These are phyloP conservation scores for Angomonas deanei DNA, from an alignment of 208 protist species.

Conservation along the genomic window DNA sequence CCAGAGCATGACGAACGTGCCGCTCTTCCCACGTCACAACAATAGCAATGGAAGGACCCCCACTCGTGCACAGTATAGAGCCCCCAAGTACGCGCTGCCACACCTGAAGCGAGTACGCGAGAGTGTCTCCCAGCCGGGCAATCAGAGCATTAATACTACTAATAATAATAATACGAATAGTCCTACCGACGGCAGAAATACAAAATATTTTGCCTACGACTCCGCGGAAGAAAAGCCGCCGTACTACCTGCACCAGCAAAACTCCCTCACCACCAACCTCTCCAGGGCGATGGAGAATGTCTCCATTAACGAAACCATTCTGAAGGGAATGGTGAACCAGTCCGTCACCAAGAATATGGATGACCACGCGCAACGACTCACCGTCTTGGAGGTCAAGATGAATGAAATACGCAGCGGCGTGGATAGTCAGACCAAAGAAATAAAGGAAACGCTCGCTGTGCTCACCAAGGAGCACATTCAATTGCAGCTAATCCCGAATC, in stretches of 20 bases:
- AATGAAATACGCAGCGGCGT: not conserved
- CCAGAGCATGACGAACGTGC: not conserved
- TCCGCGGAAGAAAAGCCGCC: too few relatives aligned
- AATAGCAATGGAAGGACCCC: too few relatives aligned
- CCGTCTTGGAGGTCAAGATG: not conserved
- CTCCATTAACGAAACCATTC: not conserved
- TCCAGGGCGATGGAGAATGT: not conserved
- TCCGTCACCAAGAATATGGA: not conserved
- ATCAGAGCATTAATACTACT: too few relatives aligned
- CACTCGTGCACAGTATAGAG: not conserved
- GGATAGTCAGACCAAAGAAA: not conserved
- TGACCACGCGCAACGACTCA: not conserved
- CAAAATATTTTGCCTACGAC: too few relatives aligned
- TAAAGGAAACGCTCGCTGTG: not conserved
- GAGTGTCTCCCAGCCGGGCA: too few relatives aligned
- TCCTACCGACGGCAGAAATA: too few relatives aligned
- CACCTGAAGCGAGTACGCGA: too few relatives aligned
- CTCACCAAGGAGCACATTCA: not conserved
- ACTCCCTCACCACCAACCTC: not conserved
- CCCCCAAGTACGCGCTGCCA: not conserved
- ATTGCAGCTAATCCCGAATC: not conserved
- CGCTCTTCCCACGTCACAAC: not conserved
- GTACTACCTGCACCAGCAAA: too few relatives aligned
- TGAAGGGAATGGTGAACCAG: not conserved
- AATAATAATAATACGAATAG: too few relatives aligned